A percentile compares a stretch with the other conserved stretches of the same genome.
phyloP scores from a whole-genome alignment of 495 filamentous ascomycete genomes.

The Neurospora sp. region DNA sequence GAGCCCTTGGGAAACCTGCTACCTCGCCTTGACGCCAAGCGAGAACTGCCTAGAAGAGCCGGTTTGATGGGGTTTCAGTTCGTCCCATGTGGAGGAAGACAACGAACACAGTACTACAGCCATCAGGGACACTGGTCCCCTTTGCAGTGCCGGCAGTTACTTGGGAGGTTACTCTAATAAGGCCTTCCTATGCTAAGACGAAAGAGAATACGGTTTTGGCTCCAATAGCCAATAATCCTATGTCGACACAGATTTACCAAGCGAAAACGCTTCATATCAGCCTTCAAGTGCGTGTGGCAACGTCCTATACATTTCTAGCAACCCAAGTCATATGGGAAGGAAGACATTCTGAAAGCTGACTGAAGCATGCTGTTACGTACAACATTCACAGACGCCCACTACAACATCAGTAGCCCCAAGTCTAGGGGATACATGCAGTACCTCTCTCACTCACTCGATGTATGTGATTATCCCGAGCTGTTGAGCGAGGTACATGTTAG shows the following conservation, averaged over 20 bases:
- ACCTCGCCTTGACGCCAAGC: background rate
- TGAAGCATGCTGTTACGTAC: background rate
- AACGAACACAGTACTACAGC: background rate
- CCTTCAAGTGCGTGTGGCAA: background rate
- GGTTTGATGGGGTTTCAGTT: background rate
- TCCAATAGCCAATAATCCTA: background rate
- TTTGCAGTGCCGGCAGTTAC: background rate
- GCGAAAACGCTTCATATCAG: background rate
- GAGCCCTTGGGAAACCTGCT: background rate
- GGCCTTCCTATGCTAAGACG: background rate
- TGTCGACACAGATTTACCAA: background rate
- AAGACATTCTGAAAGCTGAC: background rate
- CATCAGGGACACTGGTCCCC: background rate
- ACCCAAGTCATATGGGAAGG: background rate
- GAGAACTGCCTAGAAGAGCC: background rate
- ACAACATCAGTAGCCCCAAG: background rate
- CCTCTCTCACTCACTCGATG: background rate
- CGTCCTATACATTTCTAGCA: background rate
- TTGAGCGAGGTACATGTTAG: background rate
- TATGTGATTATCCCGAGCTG: background rate
- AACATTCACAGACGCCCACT: background rate
- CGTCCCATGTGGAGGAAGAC: background rate
- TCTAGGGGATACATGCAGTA: background rate
- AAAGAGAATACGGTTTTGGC: background rate
- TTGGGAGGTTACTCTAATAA: background rate